phyloP scores from a whole-genome alignment of 2,329 filamentous ascomycete genomes.

The Fusarium vanettenii region DNA sequence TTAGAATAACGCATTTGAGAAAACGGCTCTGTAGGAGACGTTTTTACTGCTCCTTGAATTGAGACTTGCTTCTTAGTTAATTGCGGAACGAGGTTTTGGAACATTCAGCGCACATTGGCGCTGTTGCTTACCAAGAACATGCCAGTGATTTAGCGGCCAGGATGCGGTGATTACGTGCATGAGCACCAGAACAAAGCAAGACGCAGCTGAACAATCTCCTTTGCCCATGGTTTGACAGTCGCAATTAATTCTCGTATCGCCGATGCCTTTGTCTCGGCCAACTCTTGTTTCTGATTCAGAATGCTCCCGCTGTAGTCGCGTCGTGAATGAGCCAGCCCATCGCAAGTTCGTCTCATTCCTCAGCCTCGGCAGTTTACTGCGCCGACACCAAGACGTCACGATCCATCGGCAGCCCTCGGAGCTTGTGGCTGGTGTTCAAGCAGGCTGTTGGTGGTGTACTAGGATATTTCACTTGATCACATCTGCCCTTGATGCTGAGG shows the following conservation, averaged over 20 bases:
- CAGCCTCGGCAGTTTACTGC: background rate
- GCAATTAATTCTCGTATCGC: fast-evolving
- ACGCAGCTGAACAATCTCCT: background rate
- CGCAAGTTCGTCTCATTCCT: background rate
- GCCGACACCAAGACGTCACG: background rate
- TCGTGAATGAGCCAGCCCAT: background rate
- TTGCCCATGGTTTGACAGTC: background rate
- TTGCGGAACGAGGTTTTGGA: too few species aligned
- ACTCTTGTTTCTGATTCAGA: background rate
- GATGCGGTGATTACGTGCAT: background rate
- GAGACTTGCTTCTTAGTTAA: too few species aligned
- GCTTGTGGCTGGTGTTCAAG: background rate
- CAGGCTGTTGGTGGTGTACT: background rate
- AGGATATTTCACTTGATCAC: background rate
- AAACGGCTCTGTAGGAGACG: too few species aligned
- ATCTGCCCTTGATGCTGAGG: background rate
- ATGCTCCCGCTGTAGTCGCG: background rate
- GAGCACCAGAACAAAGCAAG: background rate
- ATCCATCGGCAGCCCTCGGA: background rate
- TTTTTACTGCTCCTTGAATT: too few species aligned
- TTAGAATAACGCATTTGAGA: too few species aligned
- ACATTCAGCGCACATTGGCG: too few species aligned
- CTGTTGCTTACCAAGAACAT: background rate
- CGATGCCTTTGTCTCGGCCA: background rate
- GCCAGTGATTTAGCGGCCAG: background rate